Base-by-base conservation (phyloP, 192 early-diverging fungal genomes). In the Chytriomyces hyalinus region DNA sequence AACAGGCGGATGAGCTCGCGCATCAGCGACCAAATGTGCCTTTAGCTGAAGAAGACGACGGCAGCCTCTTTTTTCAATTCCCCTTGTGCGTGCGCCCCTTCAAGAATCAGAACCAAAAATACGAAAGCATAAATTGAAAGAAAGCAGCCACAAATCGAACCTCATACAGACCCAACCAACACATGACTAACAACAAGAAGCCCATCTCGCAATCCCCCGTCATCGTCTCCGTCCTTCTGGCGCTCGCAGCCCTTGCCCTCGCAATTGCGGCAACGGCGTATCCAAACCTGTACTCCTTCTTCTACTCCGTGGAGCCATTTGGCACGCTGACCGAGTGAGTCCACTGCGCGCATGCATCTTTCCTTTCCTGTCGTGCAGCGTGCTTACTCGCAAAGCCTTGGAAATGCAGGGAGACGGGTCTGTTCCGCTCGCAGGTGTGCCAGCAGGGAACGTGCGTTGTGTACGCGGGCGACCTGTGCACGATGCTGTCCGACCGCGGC, bases 401-500 rank as follows among this genome's bases (percentile, higher is more conserved):
- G 53, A 0, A 20, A 57, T 57, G 53, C 44, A 67, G 66, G 22
- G 66, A 67, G 44, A 48, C 66, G 5, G 66, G 66, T 9, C 4
- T 67, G 45, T 67, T 67, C 22, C 26, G 44, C 4, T n/a, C 43
- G 2, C 66, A 46, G 10, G 66, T 67, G 8, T 67, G 66, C 22
- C 66, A 67, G 4, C 4, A 67, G 3, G 24, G 44, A 11, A 26
- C 17, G 0, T 67, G 66, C 44, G 44, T 67, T 11, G 45, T 67
- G 26, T 67, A 67, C n/a, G 66, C 28, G 0, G 45, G 66, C 4
- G 66, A 67, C 66, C 47, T 67, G 66, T 67, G 66, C 45, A 67
- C 44, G 5, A 47, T 47, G 8, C 17, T 67, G 5, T 26, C 10
- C 6, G 44, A 67, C 5, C 11, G 9, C 15, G 45, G 66, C 43